A percentile compares a stretch with the other conserved stretches of the same genome.
Conservation (phyloP, 164 flowering plant genomes). For the Tetracentron sinense region DNA sequence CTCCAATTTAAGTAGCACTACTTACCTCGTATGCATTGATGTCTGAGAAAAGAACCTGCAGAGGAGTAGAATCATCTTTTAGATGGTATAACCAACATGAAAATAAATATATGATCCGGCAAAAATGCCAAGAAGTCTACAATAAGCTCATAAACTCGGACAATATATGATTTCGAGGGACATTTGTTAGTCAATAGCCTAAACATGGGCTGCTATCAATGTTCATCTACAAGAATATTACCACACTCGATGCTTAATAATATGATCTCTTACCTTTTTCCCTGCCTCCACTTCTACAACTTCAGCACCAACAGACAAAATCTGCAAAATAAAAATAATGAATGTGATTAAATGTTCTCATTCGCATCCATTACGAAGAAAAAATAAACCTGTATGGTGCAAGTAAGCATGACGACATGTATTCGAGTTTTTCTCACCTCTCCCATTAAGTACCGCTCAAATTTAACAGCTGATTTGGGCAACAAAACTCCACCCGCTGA, state of each 20-base stretch:
- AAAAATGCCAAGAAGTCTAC: not conserved
- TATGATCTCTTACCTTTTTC: constrained; percentile 56
- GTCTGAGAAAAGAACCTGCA: constrained; percentile 96
- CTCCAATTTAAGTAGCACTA: not conserved
- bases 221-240: not conserved
- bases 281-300: constrained; percentile 68
- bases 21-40: constrained; percentile 88
- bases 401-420: not conserved
- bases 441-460: constrained; percentile 83
- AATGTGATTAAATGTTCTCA: not conserved
- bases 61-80: constrained; percentile 5
- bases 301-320: constrained; percentile 76
- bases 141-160: not conserved
- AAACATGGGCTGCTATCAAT: too few species aligned
- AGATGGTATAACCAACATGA: not conserved
- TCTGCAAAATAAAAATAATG: constrained; percentile 32
- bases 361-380: not conserved
- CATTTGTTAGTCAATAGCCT: not conserved
- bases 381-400: not conserved
- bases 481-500: constrained; percentile 94
- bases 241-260: not conserved
- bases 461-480: constrained; percentile 96
- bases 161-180: not conserved
- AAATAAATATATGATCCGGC: not conserved
- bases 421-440: constrained; percentile 46